Conservation (phyloP, 257 asterid species). For the Gentiana straminea region DNA sequence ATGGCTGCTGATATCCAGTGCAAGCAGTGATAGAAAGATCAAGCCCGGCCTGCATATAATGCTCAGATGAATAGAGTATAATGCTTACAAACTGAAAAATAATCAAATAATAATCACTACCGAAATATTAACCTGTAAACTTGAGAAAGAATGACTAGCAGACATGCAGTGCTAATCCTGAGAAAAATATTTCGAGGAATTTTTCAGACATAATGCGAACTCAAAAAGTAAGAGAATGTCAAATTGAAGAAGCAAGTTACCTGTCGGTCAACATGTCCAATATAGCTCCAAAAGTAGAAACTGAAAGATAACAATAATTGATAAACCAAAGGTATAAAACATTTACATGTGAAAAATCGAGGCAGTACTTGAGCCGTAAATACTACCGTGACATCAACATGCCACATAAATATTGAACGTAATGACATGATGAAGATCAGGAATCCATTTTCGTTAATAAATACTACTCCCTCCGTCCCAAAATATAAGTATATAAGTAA, state of each 20-base stretch:
- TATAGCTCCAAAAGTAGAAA: conserved; percentile 96
- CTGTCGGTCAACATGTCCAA: conserved; percentile 99
- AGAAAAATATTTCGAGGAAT: conserved; percentile 13
- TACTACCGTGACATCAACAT: no score
- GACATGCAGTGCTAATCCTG: conserved; percentile 98
- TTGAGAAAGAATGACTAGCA: conserved; percentile 91
- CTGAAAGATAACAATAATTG: conserved; percentile 33
- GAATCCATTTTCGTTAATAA: no score
- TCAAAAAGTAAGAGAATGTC: conserved; percentile 6
- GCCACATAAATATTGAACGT: no score
- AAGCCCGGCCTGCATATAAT: conserved; percentile 66
- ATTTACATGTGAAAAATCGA: no score
- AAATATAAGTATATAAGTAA: no score
- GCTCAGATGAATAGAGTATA: no score
- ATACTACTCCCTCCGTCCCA: no score
- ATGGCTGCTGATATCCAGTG: conserved; percentile 89
- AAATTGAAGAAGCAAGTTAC: conserved; percentile 19
- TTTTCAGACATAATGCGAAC: not conserved
- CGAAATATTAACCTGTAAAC: conserved; percentile 60
- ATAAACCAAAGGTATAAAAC: conserved; percentile 6
- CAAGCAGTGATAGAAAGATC: conserved; percentile 74
- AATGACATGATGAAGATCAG: no score
- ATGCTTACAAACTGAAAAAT: no score
- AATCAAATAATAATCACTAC: not conserved
- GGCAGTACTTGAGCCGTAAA: no score